A percentile compares a stretch with the other conserved stretches of the same genome.
Evolutionary conservation across 2,329 filamentous ascomycete species (phyloP).

Genomic region (Sporothrix humicola): DNA sequence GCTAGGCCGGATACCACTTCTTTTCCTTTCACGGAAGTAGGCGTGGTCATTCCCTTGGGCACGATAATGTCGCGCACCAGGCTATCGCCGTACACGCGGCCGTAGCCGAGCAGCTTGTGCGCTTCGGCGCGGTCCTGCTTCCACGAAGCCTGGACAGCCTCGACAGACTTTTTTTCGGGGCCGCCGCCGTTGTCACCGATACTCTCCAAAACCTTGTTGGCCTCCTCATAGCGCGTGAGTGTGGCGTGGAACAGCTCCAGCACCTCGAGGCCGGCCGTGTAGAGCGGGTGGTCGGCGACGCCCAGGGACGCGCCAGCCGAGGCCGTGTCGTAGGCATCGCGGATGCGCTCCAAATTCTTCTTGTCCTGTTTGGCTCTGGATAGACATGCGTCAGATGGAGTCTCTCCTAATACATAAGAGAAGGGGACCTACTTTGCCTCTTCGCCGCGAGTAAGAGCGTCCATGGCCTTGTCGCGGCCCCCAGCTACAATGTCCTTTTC

Average conservation of each 20-base stretch:
- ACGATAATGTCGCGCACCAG: conserved; percentile 37
- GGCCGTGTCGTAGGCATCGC: conserved; percentile 7
- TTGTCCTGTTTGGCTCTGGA: conserved; percentile 8
- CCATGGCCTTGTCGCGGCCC: conserved; percentile 27
- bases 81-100: conserved; percentile 38
- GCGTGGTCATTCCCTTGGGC: conserved; percentile 2
- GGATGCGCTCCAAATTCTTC: conserved; percentile 11
- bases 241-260: conserved; percentile 31
- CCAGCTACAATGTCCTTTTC: conserved; percentile 28
- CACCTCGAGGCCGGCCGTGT: conserved; percentile 32
- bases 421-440: conserved; percentile 20
- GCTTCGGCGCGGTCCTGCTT: conserved; percentile 36
- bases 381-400: background rate
- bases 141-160: conserved; percentile 31
- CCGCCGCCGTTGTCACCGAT: background rate
- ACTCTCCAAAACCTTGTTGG: conserved; percentile 26
- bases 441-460: conserved; percentile 25
- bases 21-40: too few species aligned
- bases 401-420: background rate
- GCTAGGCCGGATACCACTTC: background rate
- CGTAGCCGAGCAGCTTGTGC: conserved; percentile 36
- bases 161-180: background rate
- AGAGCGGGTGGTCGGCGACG: conserved; percentile 28
- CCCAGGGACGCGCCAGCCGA: background rate
- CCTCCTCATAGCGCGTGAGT: conserved; percentile 33